These are phyloP conservation scores for Metschnikowia lachancei DNA, from an alignment of 805 yeast species.

Conservation along the genomic window DNA sequence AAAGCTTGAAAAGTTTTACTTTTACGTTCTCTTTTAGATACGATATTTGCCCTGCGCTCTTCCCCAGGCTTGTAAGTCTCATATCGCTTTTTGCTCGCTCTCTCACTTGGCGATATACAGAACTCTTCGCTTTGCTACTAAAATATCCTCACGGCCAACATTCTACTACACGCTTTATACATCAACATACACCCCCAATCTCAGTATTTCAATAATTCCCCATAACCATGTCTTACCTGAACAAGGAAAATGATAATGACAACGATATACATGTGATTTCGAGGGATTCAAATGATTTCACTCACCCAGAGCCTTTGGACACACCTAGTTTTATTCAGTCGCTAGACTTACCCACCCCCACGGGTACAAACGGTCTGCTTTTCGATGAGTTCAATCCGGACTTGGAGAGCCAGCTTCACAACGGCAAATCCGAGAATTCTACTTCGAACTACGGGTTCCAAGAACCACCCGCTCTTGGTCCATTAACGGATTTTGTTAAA, in stretches of 20 bases:
- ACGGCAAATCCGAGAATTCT: neutral
- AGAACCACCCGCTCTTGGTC: conserved; percentile 2
- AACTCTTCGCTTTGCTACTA: conserved; percentile 3
- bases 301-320: conserved; percentile 14
- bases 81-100: conserved; percentile 9
- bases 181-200: neutral
- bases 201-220: neutral
- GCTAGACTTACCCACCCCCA: conserved; percentile 18
- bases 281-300: conserved; percentile 13
- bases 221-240: conserved; percentile 10
- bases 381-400: conserved; percentile 13
- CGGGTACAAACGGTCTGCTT: conserved; percentile 7
- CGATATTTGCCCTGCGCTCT: neutral
- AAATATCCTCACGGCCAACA: conserved; percentile 5
- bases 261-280: conserved; percentile 19
- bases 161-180: neutral
- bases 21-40: neutral
- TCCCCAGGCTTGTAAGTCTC: neutral
- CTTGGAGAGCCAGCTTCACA: conserved; percentile 5
- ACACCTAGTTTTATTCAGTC: conserved; percentile 20
- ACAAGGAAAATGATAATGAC: conserved; percentile 13
- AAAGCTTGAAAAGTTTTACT: too few relatives aligned
- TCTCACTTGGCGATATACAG: conserved; percentile 8
- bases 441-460: neutral
- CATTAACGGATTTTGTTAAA: conserved; percentile 11